Base-by-base conservation (phyloP, 768 basidiomycete genomes). In the Chlorophyllum brunneum region DNA sequence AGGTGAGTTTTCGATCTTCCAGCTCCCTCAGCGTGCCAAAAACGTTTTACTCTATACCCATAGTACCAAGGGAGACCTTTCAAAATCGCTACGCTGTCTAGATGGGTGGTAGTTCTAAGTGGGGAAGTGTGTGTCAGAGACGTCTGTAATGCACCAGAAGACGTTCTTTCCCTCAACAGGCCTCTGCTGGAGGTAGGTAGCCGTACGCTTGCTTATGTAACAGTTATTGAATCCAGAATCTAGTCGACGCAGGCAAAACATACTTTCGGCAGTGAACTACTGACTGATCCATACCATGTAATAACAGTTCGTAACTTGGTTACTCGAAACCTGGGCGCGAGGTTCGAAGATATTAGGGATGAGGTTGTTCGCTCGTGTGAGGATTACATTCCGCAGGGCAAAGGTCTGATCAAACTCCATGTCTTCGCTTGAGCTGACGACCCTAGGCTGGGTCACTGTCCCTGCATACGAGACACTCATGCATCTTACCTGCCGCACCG, bases 281-380 rank as follows among this genome's bases (percentile, higher is more conserved):
- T 54, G 9, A 26, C 61, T 7, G 65, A 68, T 37, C 61, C 61
- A 5, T 70, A 65, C 48, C 71, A 73, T 29, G 38, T 68, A 11
- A 42, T 61, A 1, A 60, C 69, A 3, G 59, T 75, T 30, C 65
- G 64, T 1, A 59, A 59, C 0, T 58, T 59, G 15, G 57, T 74
- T 24, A 72, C 72, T 5, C 63, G 76, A 8, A 73, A 71, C 40
- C 60, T 80, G 5, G 67, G 59, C 0, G 50, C 43, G 2, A 51
- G 72, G 1, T 73, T 72, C 50, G 64, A 70, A 1, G 66, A 69
- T 15, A 58, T 83, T 11, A 66, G 65, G 9, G 70, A 77, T 16
- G 82, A 83, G 54, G 61, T 80, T n/a, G 38, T 60, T 4, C 43
- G 61, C 0, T 66, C 79, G 0, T 74, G 78, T 43, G 58, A 64